Conservation (phyloP, 169 alveolate species). For the Plasmodium knowlesi region DNA sequence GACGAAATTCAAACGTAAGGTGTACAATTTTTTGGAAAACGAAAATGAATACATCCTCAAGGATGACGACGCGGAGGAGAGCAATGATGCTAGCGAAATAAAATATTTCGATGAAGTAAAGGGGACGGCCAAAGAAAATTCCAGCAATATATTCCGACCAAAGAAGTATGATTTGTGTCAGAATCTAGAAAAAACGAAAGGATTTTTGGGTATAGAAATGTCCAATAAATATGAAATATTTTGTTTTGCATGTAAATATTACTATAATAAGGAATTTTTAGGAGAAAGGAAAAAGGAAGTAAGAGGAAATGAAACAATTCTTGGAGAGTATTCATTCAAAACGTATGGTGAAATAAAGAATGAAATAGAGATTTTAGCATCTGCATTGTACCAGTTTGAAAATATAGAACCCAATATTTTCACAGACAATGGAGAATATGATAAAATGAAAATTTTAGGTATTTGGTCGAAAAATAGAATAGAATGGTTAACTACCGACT, state of each 20-base stretch:
- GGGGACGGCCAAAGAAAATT: slow-evolving; percentile 51
- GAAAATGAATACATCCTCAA: not conserved
- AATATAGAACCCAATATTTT: slow-evolving; percentile 32
- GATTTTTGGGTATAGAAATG: slow-evolving; percentile 9
- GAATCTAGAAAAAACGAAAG: not conserved
- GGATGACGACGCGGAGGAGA: slow-evolving; percentile 1
- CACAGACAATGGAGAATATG: slow-evolving; percentile 44
- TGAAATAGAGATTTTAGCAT: slow-evolving; percentile 61
- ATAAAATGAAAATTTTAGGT: slow-evolving; percentile 77
- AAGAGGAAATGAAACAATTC: slow-evolving; percentile 20
- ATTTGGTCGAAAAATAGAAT: slow-evolving; percentile 85
- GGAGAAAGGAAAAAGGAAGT: slow-evolving; percentile 75
- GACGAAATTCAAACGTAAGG: not conserved
- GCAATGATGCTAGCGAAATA: not conserved
- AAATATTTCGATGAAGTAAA: slow-evolving; percentile 35
- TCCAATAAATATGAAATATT: slow-evolving; percentile 20
- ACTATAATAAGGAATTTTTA: slow-evolving; percentile 19
- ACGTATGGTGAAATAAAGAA: slow-evolving; percentile 67
- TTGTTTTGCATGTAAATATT: slow-evolving; percentile 32
- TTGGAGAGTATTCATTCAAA: slow-evolving; percentile 62
- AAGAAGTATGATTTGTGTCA: slow-evolving; percentile 14
- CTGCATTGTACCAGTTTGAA: slow-evolving; percentile 65
- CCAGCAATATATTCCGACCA: slow-evolving; percentile 49
- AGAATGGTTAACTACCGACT: slow-evolving; percentile 83
- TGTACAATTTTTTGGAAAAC: slow-evolving; percentile 60